phyloP scores from a whole-genome alignment of 306 rosid genomes.

The Phaseolus lunatus region DNA sequence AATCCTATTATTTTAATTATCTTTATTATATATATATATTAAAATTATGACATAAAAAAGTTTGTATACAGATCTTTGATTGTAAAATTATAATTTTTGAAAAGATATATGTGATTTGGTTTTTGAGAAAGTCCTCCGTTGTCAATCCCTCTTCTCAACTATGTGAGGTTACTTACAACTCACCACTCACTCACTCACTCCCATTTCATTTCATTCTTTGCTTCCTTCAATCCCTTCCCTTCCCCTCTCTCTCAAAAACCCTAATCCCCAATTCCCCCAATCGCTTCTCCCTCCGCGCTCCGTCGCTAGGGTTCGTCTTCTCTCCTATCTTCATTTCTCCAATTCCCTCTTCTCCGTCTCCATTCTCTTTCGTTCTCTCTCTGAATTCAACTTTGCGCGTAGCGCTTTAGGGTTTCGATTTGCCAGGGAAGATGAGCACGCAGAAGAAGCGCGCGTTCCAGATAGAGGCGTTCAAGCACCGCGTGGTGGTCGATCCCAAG shows the following conservation, averaged over 20 bases:
- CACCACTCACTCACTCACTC: background rate
- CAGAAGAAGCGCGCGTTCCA: conserved; percentile 51
- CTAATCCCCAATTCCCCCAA: conserved; percentile 17
- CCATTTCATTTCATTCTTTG: background rate
- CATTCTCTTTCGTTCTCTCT: background rate
- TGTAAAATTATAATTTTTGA: too few relatives aligned
- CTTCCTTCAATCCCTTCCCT: background rate
- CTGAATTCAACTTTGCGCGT: conserved; percentile 5
- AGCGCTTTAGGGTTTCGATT: conserved; percentile 1
- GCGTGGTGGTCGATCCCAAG: conserved; percentile 58
- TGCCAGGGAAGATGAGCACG: conserved; percentile 43
- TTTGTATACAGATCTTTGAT: too few relatives aligned
- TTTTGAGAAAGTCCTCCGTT: background rate
- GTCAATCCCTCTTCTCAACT: background rate
- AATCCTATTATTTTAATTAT: too few relatives aligned
- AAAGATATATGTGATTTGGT: background rate
- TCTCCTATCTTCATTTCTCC: background rate
- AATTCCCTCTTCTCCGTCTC: background rate
- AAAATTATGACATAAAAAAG: too few relatives aligned
- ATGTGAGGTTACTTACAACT: background rate
- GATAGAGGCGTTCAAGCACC: conserved; percentile 62
- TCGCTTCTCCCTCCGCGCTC: background rate
- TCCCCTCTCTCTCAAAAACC: background rate
- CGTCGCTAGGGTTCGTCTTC: conserved; percentile 5
- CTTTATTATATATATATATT: too few relatives aligned